phyloP scores from a whole-genome alignment of 257 asterid genomes.

The Plantago ovata region DNA sequence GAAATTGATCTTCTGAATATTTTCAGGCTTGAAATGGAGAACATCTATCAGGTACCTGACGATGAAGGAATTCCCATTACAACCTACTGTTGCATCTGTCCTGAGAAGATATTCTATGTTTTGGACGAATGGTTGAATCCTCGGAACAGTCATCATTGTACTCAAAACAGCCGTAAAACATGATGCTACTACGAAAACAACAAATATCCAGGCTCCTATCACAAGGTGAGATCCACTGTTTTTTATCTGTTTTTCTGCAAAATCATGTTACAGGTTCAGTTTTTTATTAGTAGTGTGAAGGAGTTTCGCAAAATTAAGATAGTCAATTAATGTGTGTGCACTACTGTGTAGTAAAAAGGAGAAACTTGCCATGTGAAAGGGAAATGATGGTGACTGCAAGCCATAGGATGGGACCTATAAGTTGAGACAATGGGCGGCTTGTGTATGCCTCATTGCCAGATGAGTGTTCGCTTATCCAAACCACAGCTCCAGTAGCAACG shows the following conservation, averaged over 20 bases:
- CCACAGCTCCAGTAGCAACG: conserved; percentile 35
- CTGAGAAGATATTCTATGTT: conserved; percentile 35
- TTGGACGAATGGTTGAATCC: conserved; percentile 38
- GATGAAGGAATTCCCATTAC: conserved; percentile 48
- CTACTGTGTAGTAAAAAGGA: no score
- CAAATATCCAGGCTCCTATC: conserved; percentile 46
- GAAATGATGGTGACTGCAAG: conserved; percentile 38
- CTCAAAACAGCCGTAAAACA: conserved; percentile 61
- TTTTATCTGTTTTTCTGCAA: conserved; percentile 48
- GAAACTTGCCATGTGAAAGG: no score
- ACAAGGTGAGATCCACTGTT: conserved; percentile 43
- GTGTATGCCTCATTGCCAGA: conserved; percentile 40
- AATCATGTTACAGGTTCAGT: not conserved
- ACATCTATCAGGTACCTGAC: conserved; percentile 29
- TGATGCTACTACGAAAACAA: conserved; percentile 37
- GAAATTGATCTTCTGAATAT: conserved; percentile 27
- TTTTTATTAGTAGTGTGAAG: no score
- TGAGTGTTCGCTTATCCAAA: conserved; percentile 54
- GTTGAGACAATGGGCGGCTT: conserved; percentile 24
- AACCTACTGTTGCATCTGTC: conserved; percentile 48
- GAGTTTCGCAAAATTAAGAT: no score
- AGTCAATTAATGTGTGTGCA: no score
- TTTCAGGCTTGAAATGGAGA: conserved; percentile 35
- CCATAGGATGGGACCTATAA: conserved; percentile 48
- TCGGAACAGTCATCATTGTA: conserved; percentile 52